Base-by-base conservation (phyloP, 176 grass and related monocot species). In the Bothriochloa decipiens region DNA sequence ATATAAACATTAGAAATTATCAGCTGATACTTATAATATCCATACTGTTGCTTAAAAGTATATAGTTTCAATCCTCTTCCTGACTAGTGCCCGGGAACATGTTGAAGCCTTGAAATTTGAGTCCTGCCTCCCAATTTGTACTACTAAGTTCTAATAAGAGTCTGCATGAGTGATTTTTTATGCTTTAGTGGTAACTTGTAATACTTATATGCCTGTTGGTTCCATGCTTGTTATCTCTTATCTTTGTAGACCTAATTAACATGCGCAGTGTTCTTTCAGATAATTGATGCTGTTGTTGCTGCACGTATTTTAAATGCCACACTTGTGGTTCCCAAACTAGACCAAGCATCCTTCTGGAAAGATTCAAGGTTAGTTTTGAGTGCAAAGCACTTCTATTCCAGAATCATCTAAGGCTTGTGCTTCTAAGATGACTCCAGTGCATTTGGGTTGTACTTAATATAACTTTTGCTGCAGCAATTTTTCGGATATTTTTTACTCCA, bases 321-420 rank as follows among this genome's bases (percentile, higher is more conserved):
- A 47, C 95, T 97, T 75, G 88, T 97, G 72, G 86, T 95, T 84
- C 95, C 95, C 70, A 89, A 91, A 83, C 89, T 97, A 61, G 95
- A 97, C 79, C 86, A 92, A 67, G 92, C 88, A 81, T 97, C 95
- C 83, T 97, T 97, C 84, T 97, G 95, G 95, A 97, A 94, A 86
- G 92, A 97, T 81, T 85, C 95, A 74, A 97, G 95, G 95, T 97
- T 94, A 86, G 35, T 47, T 78, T 87, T 26, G 28, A 79, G 70
- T n/a, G 23, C 8, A 9, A 18, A 29, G 11, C 40, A 64, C 22
- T 86, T 88, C 6, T 45, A 70, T 80, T 52, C 84, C 64, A 55
- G 50, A 81, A 74, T 61, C 8, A 58, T 83, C 72, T 66, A 57
- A 61, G 65, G 53, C 27, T 74, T 5, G 3, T 84, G 28, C 77